These are phyloP conservation scores for Globisporangium emineosum DNA, from an alignment of 352 stramenopile species.

Conservation along the genomic window DNA sequence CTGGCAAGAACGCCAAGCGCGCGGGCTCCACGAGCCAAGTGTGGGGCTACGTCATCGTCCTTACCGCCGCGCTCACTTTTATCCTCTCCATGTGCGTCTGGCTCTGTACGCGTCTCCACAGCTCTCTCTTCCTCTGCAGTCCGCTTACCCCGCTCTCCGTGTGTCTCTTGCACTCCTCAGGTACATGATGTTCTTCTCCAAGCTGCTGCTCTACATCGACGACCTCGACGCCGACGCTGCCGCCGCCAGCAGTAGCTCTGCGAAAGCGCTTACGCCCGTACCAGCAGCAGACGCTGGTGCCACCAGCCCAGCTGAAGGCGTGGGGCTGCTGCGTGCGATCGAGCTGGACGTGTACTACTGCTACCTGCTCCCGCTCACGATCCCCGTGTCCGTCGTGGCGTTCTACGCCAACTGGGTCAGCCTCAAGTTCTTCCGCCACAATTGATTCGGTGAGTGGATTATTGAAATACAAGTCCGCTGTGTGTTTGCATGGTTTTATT, in stretches of 20 bases:
- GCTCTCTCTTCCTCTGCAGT: not conserved
- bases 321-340: conserved; percentile 37
- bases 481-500: not conserved
- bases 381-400: conserved; percentile 70
- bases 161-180: conserved; percentile 19
- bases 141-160: not conserved
- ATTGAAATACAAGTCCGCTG: not conserved
- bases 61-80: conserved; percentile 45
- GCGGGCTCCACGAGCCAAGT: conserved; percentile 70
- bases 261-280: conserved; percentile 7
- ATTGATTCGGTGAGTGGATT: conserved; percentile 27
- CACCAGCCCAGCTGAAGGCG: not conserved
- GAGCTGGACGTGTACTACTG: conserved; percentile 78
- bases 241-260: too few species aligned
- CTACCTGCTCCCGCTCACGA: conserved; percentile 73
- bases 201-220: conserved; percentile 37
- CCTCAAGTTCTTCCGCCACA: conserved; percentile 86
- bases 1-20: conserved; percentile 24
- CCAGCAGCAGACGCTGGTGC: not conserved
- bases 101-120: not conserved
- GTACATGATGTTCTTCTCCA: conserved; percentile 77
- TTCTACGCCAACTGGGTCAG: conserved; percentile 84
- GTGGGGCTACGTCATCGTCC: conserved; percentile 78
- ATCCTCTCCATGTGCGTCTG: conserved; percentile 59
- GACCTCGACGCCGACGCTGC: not conserved